A percentile compares a stretch with the other conserved stretches of the same genome.
Evolutionary conservation across 2,329 filamentous ascomycete species (phyloP).

Genomic region (Verticillium nonalfalfae): DNA sequence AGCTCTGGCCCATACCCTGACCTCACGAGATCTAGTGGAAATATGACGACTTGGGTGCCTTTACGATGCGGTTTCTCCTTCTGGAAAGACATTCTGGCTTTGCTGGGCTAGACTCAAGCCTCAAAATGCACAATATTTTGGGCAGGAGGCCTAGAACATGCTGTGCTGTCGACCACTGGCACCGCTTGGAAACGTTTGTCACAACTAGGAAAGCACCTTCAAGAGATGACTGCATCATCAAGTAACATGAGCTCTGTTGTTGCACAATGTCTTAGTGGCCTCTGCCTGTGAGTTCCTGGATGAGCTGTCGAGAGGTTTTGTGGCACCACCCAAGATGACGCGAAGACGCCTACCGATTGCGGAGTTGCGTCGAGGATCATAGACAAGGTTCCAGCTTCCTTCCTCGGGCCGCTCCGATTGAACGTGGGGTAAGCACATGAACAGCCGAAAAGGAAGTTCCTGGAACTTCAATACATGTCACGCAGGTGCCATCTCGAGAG

Average conservation of each 20-base stretch:
- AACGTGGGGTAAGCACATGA: neutral
- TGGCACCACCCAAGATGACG: neutral
- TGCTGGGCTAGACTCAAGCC: neutral
- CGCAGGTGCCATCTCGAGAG: neutral
- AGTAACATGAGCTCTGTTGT: neutral
- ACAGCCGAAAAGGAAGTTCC: neutral
- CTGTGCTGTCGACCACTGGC: neutral
- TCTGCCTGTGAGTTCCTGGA: neutral
- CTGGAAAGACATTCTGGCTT: neutral
- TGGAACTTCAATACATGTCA: neutral
- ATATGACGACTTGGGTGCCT: neutral
- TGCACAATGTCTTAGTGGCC: neutral
- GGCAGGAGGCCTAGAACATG: neutral
- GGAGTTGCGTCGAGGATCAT: neutral
- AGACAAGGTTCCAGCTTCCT: slow-evolving; percentile 1
- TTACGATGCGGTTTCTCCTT: neutral
- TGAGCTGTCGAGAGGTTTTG: neutral
- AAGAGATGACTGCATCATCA: neutral
- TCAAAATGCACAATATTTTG: neutral
- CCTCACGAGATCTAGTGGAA: neutral
- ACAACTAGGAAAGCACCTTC: too few relatives aligned
- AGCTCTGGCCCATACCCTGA: neutral
- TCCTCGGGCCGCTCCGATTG: slow-evolving; percentile 2
- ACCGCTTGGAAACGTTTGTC: too few relatives aligned
- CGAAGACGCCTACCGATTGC: neutral